Evolutionary conservation across 495 filamentous ascomycete species (phyloP), one percentile per base, ranked within the genome.

Genomic region (Aspergillus bertholletiae): DNA sequence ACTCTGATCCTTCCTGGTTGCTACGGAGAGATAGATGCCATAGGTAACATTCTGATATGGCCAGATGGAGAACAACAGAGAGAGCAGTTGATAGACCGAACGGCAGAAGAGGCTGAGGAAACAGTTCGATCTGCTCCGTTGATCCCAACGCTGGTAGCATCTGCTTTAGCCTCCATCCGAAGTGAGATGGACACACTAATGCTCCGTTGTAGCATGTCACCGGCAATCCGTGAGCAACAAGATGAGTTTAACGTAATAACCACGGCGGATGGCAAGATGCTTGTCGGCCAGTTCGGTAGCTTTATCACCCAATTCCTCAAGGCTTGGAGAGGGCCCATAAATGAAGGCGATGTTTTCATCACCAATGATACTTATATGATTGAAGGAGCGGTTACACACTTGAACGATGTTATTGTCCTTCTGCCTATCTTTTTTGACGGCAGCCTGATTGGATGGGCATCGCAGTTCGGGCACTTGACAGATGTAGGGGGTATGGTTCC

Each of bases 191-290:
- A 79, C 46, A 74, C 69, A 11, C 60, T 80, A 51, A 77, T 80
- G 75, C 66, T 79, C 1, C 68, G 75, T 11, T 78, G 74, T 54
- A 75, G 75, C 20, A 80, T 80, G 75, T 77, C 73, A 1, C 76
- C 77, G 1, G 76, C 76, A 0, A 78, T 79, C 35, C 69, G 76
- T 27, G 77, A 80, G 47, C 75, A 80, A 34, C 77, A 80, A 47
- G 77, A 80, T 24, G 76, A 80, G 27, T 79, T 78, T 62, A 79
- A 79, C 37, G 74, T 80, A 26, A 80, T 79, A 49, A 79, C 76
- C 0, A 70, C 78, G 15, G 57, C 67, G 1, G 57, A 66, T 0
- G 76, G 77, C 1, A 69, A 77, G 39, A 80, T 80, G 77, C 59
- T 80, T 7, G 77, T 77, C 9, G 77, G 76, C 2, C 76, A 80